These are phyloP conservation scores for Trichoderma sp. DNA, from an alignment of 2,329 filamentous ascomycete species.

Conservation along the genomic window DNA sequence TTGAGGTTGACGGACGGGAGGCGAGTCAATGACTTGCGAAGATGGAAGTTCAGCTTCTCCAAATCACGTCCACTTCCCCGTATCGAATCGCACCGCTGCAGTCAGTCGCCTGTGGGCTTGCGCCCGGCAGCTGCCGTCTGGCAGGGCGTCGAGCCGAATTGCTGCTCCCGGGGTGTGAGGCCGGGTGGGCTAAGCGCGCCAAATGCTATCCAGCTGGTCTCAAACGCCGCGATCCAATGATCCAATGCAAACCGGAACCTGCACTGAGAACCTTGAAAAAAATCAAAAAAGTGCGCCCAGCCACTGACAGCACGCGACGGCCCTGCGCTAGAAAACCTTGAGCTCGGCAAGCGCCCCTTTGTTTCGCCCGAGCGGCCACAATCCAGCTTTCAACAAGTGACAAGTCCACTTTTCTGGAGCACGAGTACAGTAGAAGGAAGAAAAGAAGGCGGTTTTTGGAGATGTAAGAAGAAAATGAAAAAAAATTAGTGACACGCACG, in stretches of 20 bases:
- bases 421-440: not conserved
- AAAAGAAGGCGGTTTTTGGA: not conserved
- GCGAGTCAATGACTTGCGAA: not conserved
- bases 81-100: not conserved
- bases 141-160: constrained; percentile 8
- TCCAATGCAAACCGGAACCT: not conserved
- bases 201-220: not conserved
- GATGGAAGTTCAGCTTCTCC: not conserved
- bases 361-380: constrained; percentile 1
- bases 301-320: constrained; percentile 14
- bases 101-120: not conserved
- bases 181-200: constrained; percentile 3
- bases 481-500: constrained; percentile 8
- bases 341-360: constrained; percentile 3
- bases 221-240: not conserved
- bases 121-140: constrained; percentile 6
- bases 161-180: not conserved
- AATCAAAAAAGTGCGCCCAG: constrained; percentile 2
- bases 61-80: not conserved
- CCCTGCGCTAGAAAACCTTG: constrained; percentile 14
- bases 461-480: not conserved
- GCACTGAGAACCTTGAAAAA: not conserved
- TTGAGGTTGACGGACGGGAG: not conserved
- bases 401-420: not conserved
- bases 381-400: not conserved